A percentile compares a stretch with the other conserved stretches of the same genome.
phyloP scores from a whole-genome alignment of 768 basidiomycete species.

The Pholiota conissans region DNA sequence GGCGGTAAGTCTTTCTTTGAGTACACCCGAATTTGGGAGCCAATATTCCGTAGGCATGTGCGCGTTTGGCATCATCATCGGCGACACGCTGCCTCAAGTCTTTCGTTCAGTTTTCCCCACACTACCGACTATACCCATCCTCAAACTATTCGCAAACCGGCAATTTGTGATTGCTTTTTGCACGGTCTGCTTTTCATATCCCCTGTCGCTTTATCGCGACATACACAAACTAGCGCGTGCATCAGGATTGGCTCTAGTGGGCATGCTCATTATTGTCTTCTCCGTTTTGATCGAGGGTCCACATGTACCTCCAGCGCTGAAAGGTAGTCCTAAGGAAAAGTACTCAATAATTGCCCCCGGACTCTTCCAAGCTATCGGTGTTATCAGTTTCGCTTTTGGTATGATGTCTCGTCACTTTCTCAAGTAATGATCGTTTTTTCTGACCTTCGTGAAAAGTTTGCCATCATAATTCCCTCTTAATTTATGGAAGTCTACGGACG shows the following conservation, averaged over 20 bases:
- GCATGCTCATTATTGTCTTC: slow-evolving; percentile 92
- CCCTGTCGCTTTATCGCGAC: slow-evolving; percentile 93
- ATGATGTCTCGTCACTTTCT: slow-evolving; percentile 5
- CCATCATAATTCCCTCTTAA: slow-evolving; percentile 96
- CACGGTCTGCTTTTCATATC: slow-evolving; percentile 89
- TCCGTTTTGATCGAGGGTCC: slow-evolving; percentile 85
- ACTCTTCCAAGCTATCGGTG: slow-evolving; percentile 93
- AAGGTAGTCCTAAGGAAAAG: slow-evolving; percentile 73
- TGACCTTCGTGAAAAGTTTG: slow-evolving; percentile 54
- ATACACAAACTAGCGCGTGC: slow-evolving; percentile 96
- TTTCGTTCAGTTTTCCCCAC: slow-evolving; percentile 83
- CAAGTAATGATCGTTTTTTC: slow-evolving; percentile 2
- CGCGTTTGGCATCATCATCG: slow-evolving; percentile 96
- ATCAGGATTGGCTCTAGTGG: slow-evolving; percentile 84
- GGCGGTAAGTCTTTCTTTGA: slow-evolving; percentile 67
- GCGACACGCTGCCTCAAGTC: slow-evolving; percentile 96
- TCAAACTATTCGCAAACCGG: slow-evolving; percentile 79
- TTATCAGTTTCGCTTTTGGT: slow-evolving; percentile 93
- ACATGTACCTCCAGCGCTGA: slow-evolving; percentile 67
- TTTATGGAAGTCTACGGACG: slow-evolving; percentile 90
- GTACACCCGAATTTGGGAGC: too few species aligned
- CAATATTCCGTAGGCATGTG: too few species aligned
- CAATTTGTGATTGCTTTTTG: slow-evolving; percentile 88
- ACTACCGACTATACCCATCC: slow-evolving; percentile 63
- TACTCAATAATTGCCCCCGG: slow-evolving; percentile 79